Evolutionary conservation across 352 stramenopile genomes (phyloP).

Genomic region (Phytophthora rubi): DNA sequence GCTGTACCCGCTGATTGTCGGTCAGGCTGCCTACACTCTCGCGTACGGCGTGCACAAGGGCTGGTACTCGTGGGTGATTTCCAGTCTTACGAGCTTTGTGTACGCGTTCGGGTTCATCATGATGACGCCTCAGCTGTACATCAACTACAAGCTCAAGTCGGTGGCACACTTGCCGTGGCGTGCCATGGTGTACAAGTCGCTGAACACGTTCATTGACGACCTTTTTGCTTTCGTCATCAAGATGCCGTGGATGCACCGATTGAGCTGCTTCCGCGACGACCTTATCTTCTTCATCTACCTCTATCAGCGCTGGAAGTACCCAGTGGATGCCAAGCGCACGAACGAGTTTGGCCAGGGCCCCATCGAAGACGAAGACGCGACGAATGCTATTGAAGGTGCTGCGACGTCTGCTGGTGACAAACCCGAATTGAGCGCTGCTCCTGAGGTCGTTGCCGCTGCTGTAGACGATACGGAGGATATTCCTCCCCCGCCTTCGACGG

Average conservation of each 20-base stretch:
- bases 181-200: constrained; percentile 98
- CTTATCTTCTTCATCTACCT: constrained; percentile 99
- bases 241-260: constrained; percentile 97
- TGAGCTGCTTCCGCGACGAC: constrained; percentile 99
- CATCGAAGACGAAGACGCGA: constrained; percentile 48
- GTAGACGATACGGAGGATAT: constrained; percentile 39
- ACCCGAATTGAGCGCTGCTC: constrained; percentile 8
- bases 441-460: constrained; percentile 25
- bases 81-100: constrained; percentile 96
- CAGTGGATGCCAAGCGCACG: constrained; percentile 89
- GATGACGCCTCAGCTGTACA: constrained; percentile 98
- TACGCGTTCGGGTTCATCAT: constrained; percentile 99
- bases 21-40: constrained; percentile 95
- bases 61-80: constrained; percentile 98
- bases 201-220: constrained; percentile 95
- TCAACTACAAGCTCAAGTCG: constrained; percentile 99
- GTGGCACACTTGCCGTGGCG: constrained; percentile 97
- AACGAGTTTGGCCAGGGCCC: constrained; percentile 95
- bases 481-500: constrained; percentile 38
- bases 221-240: constrained; percentile 93
- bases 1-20: constrained; percentile 90
- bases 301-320: constrained; percentile 98
- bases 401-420: constrained; percentile 8
- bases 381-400: constrained; percentile 40
- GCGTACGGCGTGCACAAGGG: constrained; percentile 93